Percentiles rank a stretch among this genome's conserved stretches.
These are phyloP conservation scores for Corchorus capsularis DNA, from an alignment of 345 rosid genomes.

Conservation along the genomic window DNA sequence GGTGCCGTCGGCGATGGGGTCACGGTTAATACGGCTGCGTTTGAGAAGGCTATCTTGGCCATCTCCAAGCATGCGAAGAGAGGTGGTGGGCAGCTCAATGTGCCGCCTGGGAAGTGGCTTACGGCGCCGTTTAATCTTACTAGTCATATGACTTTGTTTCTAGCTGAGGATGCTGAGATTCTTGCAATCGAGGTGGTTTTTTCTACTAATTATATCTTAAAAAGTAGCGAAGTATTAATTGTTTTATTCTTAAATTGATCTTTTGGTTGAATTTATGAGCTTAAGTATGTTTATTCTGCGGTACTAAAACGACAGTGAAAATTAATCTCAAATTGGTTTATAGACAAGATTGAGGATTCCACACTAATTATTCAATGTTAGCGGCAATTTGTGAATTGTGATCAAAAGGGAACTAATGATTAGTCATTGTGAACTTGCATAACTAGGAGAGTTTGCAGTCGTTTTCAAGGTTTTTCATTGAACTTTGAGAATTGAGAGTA, in stretches of 20 bases:
- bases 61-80: conserved; percentile 70
- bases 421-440: background rate
- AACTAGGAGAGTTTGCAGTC: background rate
- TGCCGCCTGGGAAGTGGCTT: conserved; percentile 92
- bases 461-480: background rate
- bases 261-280: background rate
- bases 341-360: background rate
- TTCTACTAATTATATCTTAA: background rate
- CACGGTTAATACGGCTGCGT: conserved; percentile 79
- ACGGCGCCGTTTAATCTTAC: conserved; percentile 96
- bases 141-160: conserved; percentile 89
- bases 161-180: conserved; percentile 81
- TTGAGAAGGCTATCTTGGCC: conserved; percentile 77
- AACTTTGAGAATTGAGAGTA: background rate
- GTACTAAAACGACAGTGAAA: background rate
- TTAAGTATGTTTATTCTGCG: background rate
- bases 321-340: background rate
- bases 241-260: background rate
- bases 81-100: conserved; percentile 95
- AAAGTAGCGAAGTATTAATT: background rate
- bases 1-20: conserved; percentile 92
- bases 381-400: background rate
- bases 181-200: conserved; percentile 74
- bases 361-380: background rate
- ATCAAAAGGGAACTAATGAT: background rate